Evolutionary conservation across 805 yeast genomes (phyloP).

Genomic region (Pichia rugopelliculosa): DNA sequence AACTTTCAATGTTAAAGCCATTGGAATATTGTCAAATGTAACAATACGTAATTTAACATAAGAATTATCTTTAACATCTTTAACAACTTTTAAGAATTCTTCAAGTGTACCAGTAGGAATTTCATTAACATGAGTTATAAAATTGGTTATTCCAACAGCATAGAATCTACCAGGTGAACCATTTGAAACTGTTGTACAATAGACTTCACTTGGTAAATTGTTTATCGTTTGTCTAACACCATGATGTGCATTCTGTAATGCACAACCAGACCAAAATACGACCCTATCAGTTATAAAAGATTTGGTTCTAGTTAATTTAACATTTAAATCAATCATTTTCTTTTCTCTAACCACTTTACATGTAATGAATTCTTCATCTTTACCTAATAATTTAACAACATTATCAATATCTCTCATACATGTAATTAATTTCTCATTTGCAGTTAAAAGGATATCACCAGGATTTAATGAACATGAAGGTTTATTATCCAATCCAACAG

Average conservation of each 20-base stretch:
- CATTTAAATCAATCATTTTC: conserved; percentile 49
- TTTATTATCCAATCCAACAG: conserved; percentile 24
- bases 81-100: conserved; percentile 59
- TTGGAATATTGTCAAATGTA: conserved; percentile 79
- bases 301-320: conserved; percentile 57
- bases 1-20: conserved; percentile 78
- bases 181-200: conserved; percentile 61
- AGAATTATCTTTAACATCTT: conserved; percentile 65
- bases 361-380: conserved; percentile 27
- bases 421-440: conserved; percentile 57
- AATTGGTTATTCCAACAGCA: conserved; percentile 69
- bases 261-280: conserved; percentile 77
- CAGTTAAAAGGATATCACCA: conserved; percentile 74
- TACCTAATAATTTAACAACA: conserved; percentile 35
- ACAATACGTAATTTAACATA: conserved; percentile 77
- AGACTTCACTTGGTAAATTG: conserved; percentile 74
- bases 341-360: conserved; percentile 71
- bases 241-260: conserved; percentile 84
- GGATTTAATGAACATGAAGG: conserved; percentile 33
- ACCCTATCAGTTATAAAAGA: conserved; percentile 53
- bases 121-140: conserved; percentile 86
- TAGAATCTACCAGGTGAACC: conserved; percentile 88
- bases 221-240: conserved; percentile 82
- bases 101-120: conserved; percentile 61
- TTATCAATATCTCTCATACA: conserved; percentile 57